Base-by-base conservation (phyloP, 331 rosid species). In the Cydonia oblonga region DNA sequence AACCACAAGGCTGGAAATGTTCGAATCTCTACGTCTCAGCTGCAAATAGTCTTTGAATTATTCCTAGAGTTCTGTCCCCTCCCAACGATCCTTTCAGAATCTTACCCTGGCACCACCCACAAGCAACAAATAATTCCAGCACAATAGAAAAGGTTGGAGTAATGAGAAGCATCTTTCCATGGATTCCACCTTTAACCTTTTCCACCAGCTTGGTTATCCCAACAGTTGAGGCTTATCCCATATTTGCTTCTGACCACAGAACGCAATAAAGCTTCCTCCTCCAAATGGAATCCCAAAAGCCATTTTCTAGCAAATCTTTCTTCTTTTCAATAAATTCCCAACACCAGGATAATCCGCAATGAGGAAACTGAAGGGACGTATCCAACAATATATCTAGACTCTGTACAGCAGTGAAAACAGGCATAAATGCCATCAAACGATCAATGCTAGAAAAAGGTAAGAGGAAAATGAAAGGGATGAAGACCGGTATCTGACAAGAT, bases 331-430 rank as follows among this genome's bases (percentile, higher is more conserved):
- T 26, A 60, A 16, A 26, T 26, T 69, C 78, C 33, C 76, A 69
- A 75, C 74, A 67, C 84, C 88, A 75, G 89, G 85, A 71, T 85
- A 82, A 81, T 80, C 96, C 76, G 90, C 88, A 87, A 79, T 92
- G 85, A 75, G 88, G 90, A 86, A 89, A 83, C 84, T 78, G 73
- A 83, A 83, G 74, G 85, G 83, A 85, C 84, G 86, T 84, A 86
- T 82, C 79, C 93, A 79, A 71, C 76, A 84, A 81, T 76, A 76
- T 72, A 80, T 82, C 92, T 82, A 82, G 75, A 81, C 78, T 11
- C 46, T 76, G 81, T 66, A 74, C 44, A 58, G 76, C 73, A 81
- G 76, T 75, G 64, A 29, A 78, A 78, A 75, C 68, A 83, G 67
- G 61, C 63, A 51, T 62, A 70, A 83, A 75, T 66, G 75, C 74